Evolutionary conservation across 345 rosid genomes (phyloP).

Genomic region (Salix viminalis): DNA sequence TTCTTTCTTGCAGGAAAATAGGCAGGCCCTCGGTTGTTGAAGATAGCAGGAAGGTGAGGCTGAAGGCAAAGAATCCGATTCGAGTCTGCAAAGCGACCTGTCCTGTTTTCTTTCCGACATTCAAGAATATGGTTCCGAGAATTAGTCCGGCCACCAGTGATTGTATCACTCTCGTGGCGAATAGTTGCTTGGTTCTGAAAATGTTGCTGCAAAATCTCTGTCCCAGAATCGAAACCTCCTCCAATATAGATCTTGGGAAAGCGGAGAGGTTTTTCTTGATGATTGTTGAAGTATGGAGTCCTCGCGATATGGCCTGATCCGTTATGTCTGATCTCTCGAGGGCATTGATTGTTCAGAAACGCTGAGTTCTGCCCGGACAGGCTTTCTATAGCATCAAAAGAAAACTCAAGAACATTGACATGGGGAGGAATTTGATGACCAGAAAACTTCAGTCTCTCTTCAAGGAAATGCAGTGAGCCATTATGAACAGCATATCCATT

Average conservation of each 20-base stretch:
- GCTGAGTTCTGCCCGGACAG: conserved; percentile 1
- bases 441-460: conserved; percentile 46
- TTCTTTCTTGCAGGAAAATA: conserved; percentile 76
- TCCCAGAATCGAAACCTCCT: conserved; percentile 63
- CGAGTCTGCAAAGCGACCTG: conserved; percentile 47
- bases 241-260: conserved; percentile 47
- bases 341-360: conserved; percentile 9
- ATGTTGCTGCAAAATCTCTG: conserved; percentile 75
- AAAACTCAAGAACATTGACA: conserved; percentile 1
- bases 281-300: conserved; percentile 8
- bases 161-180: conserved; percentile 66
- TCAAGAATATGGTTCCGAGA: conserved; percentile 70
- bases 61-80: conserved; percentile 79
- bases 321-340: not conserved
- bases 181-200: conserved; percentile 77
- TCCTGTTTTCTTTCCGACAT: conserved; percentile 50
- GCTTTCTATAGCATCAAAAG: not conserved
- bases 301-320: conserved; percentile 17
- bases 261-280: conserved; percentile 33
- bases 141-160: conserved; percentile 63
- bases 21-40: conserved; percentile 89
- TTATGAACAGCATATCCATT: conserved; percentile 58
- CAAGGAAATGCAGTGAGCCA: conserved; percentile 50
- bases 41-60: conserved; percentile 77
- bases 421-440: conserved; percentile 35